Evolutionary conservation across 2,329 filamentous ascomycete genomes (phyloP).

Genomic region (Chaetomiaceae sp.): DNA sequence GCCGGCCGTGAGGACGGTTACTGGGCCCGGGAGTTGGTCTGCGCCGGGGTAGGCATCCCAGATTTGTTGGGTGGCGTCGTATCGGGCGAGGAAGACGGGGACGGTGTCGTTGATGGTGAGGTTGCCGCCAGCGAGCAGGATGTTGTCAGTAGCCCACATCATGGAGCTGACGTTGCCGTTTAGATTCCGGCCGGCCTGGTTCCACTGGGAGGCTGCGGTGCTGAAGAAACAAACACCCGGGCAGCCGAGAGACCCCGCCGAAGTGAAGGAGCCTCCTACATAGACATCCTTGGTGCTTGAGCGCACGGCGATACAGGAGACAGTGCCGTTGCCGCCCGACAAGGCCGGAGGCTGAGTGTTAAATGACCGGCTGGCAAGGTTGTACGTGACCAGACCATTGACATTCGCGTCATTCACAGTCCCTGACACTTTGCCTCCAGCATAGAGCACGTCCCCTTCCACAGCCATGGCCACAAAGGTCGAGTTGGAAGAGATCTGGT

Average conservation of each 20-base stretch:
- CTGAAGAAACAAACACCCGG: conserved; percentile 78
- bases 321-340: conserved; percentile 63
- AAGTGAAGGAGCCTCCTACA: conserved; percentile 79
- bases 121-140: conserved; percentile 73
- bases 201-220: conserved; percentile 69
- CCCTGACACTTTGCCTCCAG: conserved; percentile 76
- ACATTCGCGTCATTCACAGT: conserved; percentile 58
- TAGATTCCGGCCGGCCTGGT: conserved; percentile 67
- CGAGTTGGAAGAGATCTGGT: conserved; percentile 64
- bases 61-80: conserved; percentile 60
- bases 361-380: conserved; percentile 63
- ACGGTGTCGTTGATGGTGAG: conserved; percentile 62
- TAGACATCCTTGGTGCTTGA: conserved; percentile 71
- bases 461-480: conserved; percentile 69
- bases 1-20: conserved; percentile 72
- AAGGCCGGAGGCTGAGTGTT: conserved; percentile 71
- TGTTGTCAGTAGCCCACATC: conserved; percentile 69
- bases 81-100: conserved; percentile 64
- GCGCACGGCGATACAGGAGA: conserved; percentile 71
- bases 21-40: conserved; percentile 68
- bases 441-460: conserved; percentile 66
- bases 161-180: conserved; percentile 67
- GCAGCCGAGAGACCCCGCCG: conserved; percentile 78
- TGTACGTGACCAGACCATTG: conserved; percentile 74
- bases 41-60: conserved; percentile 65